Evolutionary conservation across 73 alveolate genomes (phyloP).

Genomic region (Tetrahymena malaccensis): DNA sequence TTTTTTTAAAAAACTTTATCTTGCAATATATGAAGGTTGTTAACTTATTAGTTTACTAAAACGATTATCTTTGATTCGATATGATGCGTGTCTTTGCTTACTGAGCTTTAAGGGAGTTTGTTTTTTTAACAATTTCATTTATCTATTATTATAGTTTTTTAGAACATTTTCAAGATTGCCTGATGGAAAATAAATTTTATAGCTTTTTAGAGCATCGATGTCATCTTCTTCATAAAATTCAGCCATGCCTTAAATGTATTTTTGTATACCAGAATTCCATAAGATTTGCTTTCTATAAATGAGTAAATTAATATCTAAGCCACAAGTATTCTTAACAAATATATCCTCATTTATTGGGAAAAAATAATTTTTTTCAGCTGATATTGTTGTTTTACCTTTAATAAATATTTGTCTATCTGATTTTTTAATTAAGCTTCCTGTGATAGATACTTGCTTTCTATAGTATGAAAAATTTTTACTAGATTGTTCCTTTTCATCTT

Average conservation of each 20-base stretch:
- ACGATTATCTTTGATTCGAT: not conserved
- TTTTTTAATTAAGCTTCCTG: not conserved
- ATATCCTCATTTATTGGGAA: not conserved
- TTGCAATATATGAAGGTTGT: not conserved
- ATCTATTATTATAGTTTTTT: not conserved
- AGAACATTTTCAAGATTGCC: not conserved
- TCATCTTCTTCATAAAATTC: not conserved
- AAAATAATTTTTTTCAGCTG: not conserved
- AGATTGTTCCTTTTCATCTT: not conserved
- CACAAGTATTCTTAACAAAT: not conserved
- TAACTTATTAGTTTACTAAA: not conserved
- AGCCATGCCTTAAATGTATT: not conserved
- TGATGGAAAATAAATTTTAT: not conserved
- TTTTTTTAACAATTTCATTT: not conserved
- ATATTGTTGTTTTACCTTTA: not conserved
- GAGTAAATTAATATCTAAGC: not conserved
- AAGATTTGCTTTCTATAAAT: not conserved
- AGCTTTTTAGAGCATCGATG: not conserved
- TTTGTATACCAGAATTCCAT: not conserved
- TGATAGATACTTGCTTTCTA: not conserved
- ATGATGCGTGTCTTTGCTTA: not conserved
- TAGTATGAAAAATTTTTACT: not conserved
- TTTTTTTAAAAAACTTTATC: too few relatives aligned
- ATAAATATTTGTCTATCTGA: not conserved
- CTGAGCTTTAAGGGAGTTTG: too few relatives aligned